Base-by-base conservation (phyloP, 495 filamentous ascomycete genomes). In the Aspergillus haitiensis region DNA sequence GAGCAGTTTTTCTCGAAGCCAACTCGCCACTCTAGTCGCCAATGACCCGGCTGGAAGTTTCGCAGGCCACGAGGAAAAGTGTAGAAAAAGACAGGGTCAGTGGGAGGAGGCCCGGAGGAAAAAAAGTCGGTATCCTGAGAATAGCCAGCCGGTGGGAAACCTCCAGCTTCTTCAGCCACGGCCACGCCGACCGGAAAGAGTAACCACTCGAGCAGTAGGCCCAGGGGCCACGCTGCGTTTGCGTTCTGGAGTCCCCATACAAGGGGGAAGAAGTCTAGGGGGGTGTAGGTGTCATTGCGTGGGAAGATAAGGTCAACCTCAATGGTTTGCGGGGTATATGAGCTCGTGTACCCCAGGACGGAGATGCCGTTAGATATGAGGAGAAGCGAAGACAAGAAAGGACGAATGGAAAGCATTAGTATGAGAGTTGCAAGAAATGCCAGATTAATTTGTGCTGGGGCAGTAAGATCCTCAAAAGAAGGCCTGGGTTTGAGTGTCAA, bases 301-400 rank as follows among this genome's bases (percentile, higher is more conserved):
- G 47, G 47, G 47, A 50, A 50, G 47, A 50, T 31, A 27, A 50
- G 21, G 47, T 50, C 47, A 5, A 32, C 15, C 27, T 50, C 47
- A 8, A 50, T 3, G 37, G 37, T 40, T 40, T 40, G 37, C n/a
- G n/a, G n/a, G n/a, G n/a, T n/a, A n/a, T n/a, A n/a, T n/a, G n/a
- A n/a, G n/a, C n/a, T n/a, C n/a, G n/a, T n/a, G n/a, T n/a, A n/a
- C n/a, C n/a, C n/a, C n/a, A n/a, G n/a, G n/a, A n/a, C n/a, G n/a
- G n/a, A n/a, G n/a, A n/a, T n/a, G n/a, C n/a, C n/a, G n/a, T n/a
- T n/a, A n/a, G n/a, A n/a, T n/a, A n/a, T n/a, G n/a, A n/a, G n/a
- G n/a, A n/a, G n/a, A n/a, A n/a, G n/a, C n/a, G n/a, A n/a, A n/a
- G n/a, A n/a, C n/a, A n/a, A n/a, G n/a, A n/a, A n/a, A n/a, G n/a